These are phyloP conservation scores for Fusarium nurragi DNA, from an alignment of 2,329 filamentous ascomycete species.

Conservation along the genomic window DNA sequence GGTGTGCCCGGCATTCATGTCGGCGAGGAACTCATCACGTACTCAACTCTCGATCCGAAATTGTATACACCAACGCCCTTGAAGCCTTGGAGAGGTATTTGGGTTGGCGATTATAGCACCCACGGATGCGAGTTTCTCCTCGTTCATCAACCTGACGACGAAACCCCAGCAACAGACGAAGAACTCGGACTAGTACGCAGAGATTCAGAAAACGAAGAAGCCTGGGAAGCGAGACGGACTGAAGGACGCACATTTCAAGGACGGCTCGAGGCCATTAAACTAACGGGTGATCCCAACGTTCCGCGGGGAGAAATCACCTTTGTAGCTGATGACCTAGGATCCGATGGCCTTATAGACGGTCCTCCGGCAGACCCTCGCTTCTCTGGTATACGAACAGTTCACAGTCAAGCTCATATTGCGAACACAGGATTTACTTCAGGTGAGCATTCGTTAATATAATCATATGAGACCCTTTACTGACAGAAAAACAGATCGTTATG, in stretches of 20 bases:
- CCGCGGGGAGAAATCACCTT: constrained; percentile 88
- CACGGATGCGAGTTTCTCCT: constrained; percentile 92
- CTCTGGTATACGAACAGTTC: constrained; percentile 76
- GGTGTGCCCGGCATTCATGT: constrained; percentile 56
- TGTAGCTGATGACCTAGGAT: constrained; percentile 79
- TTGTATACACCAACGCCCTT: constrained; percentile 82
- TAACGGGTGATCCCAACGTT: constrained; percentile 91
- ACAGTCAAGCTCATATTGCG: constrained; percentile 81
- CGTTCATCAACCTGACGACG: constrained; percentile 74
- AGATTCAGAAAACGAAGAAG: constrained; percentile 55
- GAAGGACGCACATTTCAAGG: constrained; percentile 68
- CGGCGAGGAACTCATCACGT: constrained; percentile 68
- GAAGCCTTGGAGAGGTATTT: constrained; percentile 90
- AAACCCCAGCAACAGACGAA: constrained; percentile 49
- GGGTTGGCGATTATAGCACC: constrained; percentile 87
- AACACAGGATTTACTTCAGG: constrained; percentile 75
- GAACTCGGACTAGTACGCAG: constrained; percentile 53
- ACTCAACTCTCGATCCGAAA: constrained; percentile 74
- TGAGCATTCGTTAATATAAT: constrained; percentile 49
- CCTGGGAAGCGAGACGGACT: constrained; percentile 57
- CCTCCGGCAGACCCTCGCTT: constrained; percentile 73
- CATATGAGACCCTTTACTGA: neutral
- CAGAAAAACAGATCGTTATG: constrained; percentile 70
- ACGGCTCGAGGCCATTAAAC: constrained; percentile 82
- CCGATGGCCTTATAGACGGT: constrained; percentile 69